Base-by-base conservation (phyloP, 495 filamentous ascomycete species). In the Lophiotrema nucula region DNA sequence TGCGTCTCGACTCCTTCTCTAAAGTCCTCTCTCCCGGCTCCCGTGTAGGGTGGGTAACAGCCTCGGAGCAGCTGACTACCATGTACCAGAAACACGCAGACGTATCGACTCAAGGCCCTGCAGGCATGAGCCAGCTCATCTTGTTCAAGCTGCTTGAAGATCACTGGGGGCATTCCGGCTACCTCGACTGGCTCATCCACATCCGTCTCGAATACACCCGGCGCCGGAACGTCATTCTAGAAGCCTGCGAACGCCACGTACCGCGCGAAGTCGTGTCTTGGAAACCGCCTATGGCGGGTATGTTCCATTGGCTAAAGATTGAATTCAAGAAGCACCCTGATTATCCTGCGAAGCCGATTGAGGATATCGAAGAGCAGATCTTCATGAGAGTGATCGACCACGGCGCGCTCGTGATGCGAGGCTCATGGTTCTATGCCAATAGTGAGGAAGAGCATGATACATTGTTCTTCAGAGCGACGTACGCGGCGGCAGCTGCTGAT, bases 271-370 rank as follows among this genome's bases (percentile, higher is more conserved):
- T 98, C 39, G 88, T 88, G 12, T 87, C 82, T 72, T 98, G 93
- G 95, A 79, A 72, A 31, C 76, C 88, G 5, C 92, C 93, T 2
- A 78, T 79, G 31, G 92, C 93, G n/a, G 93, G 93, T 67, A 98
- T 98, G 93, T 98, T 98, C 31, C 86, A 89, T 67, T 97, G 93
- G 93, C 76, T 98, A 31, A 77, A 85, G 51, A 75, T 98, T 16
- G 81, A 93, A 67, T 86, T 83, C 73, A 76, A 73, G 24, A 82
- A 83, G 54, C 91, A 97, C 72, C 92, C 90, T 0, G 56, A 73
- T 24, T 70, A 61, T 28, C 58, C 52, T 8, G 75, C 77, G 2
- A 69, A 73, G 18, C 77, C 70, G n/a, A 85, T 88, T 59, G 71
- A 83, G 18, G 80, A 81, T 12, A 85, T 97, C 25, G 93, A 98